Evolutionary conservation across 31 red algal genomes (phyloP).

Genomic region (Endocladia muricata): DNA sequence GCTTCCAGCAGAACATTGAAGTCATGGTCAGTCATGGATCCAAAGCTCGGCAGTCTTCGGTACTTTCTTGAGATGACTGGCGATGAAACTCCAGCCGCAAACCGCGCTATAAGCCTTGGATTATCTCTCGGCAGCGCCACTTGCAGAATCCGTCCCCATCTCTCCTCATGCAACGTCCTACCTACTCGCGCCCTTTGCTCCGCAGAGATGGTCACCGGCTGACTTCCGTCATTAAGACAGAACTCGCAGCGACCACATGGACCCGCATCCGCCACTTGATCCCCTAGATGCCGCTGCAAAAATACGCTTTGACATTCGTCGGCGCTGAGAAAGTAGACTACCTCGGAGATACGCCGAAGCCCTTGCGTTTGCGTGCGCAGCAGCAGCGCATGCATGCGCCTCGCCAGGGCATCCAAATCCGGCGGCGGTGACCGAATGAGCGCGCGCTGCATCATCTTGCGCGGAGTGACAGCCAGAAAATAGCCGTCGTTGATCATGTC

Average conservation of each 20-base stretch:
- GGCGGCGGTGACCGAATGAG: conserved; percentile 18
- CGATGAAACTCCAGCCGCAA: conserved; percentile 73
- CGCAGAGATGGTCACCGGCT: conserved; percentile 29
- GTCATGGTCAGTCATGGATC: conserved; percentile 65
- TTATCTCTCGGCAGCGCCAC: conserved; percentile 47
- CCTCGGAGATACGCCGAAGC: conserved; percentile 39
- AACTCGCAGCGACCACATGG: conserved; percentile 66
- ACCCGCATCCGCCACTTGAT: neutral
- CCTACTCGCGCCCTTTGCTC: neutral
- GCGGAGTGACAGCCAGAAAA: conserved; percentile 11
- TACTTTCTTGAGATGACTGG: conserved; percentile 57
- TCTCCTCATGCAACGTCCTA: conserved; percentile 18
- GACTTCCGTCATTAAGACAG: conserved; percentile 32
- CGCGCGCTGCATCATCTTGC: conserved; percentile 53
- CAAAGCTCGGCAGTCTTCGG: conserved; percentile 41
- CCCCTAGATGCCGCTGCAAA: conserved; percentile 52
- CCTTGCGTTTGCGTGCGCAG: conserved; percentile 10
- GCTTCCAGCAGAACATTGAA: conserved; percentile 40
- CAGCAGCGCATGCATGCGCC: conserved; percentile 20
- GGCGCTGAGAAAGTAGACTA: conserved; percentile 45
- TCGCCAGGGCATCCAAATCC: conserved; percentile 28
- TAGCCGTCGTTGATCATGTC: conserved; percentile 55
- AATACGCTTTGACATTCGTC: conserved; percentile 48
- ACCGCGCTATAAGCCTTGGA: conserved; percentile 47
- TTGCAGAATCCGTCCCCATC: conserved; percentile 45